Evolutionary conservation across 2,329 filamentous ascomycete genomes (phyloP).

Genomic region (Elsinoe ampelina): DNA sequence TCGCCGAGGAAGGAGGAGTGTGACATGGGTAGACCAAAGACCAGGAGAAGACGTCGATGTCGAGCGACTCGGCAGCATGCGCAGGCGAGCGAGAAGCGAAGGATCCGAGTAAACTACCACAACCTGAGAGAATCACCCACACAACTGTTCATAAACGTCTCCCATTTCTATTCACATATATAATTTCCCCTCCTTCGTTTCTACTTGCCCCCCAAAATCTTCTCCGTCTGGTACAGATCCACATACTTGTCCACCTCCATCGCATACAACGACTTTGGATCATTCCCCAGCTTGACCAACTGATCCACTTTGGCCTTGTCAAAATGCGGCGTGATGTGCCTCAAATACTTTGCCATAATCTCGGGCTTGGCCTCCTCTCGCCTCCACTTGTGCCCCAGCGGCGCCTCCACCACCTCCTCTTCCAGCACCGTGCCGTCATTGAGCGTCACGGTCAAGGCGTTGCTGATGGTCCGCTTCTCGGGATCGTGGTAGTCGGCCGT

Average conservation of each 20-base stretch:
- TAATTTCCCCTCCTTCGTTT: background rate
- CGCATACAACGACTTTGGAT: conserved; percentile 64
- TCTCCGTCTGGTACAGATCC: conserved; percentile 63
- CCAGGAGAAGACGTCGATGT: background rate
- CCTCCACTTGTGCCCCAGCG: conserved; percentile 81
- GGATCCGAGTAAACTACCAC: background rate
- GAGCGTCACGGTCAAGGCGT: conserved; percentile 87
- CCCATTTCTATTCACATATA: background rate
- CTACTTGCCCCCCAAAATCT: conserved; percentile 18
- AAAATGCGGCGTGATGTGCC: conserved; percentile 80
- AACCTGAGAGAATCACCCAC: background rate
- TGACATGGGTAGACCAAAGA: background rate
- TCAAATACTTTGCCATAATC: conserved; percentile 91
- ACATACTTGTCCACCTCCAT: conserved; percentile 89
- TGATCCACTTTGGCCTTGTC: conserved; percentile 66
- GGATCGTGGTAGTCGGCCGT: conserved; percentile 95
- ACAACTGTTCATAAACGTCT: background rate
- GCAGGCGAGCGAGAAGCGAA: background rate
- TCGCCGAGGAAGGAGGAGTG: too few species aligned
- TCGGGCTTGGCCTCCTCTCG: conserved; percentile 96
- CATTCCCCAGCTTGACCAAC: conserved; percentile 69
- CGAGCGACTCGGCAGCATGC: conserved; percentile 3
- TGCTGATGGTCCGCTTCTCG: conserved; percentile 87
- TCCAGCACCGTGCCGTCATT: conserved; percentile 88
- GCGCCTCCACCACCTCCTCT: conserved; percentile 87